Base-by-base conservation (phyloP, 495 filamentous ascomycete species). In the Penicillium cataractarum region DNA sequence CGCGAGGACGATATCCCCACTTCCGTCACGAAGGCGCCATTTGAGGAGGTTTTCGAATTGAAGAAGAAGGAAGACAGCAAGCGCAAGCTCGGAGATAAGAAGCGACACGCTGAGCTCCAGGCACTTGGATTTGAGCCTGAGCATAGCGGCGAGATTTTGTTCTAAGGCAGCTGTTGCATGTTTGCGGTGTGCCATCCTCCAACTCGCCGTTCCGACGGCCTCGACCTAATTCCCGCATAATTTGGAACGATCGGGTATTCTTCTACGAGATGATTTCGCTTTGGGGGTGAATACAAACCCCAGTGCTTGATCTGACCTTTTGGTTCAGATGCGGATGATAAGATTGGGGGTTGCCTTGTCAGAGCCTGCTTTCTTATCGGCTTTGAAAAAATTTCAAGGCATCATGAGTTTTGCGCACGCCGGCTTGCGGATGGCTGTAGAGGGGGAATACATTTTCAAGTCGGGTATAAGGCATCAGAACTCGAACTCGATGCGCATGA, bases 51-150 rank as follows among this genome's bases (percentile, higher is more conserved):
- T 10, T 84, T 89, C 69, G 85, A 84, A 39, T 72, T 93, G 19
- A 88, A 89, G 64, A 90, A 90, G 70, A 80, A 89, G 65, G 87
- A 86, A 65, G 85, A 89, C 39, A 77, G 71, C 48, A 83, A 87
- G 61, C 84, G 88, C 61, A 93, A 93, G 81, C 75, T 63, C 3
- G 83, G 78, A 60, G 92, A 96, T 60, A 95, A 91, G 79, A 80
- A 80, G 58, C 85, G 85, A 68, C 67, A 88, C 31, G 83, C 78
- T 69, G 90, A 89, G 75, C 79, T 97, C 56, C 79, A 85, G 7
- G 85, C 81, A 7, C 77, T 93, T 33, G 94, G 94, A 1, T 97
- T 97, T 68, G 94, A 97, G 77, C 90, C 90, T 22, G 93, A 97
- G 75, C 89, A 89, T 68, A 78, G 84, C 39, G 91, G 90, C 7